Evolutionary conservation across 2,329 filamentous ascomycete genomes (phyloP).

Genomic region (Alternaria brassicicola): DNA sequence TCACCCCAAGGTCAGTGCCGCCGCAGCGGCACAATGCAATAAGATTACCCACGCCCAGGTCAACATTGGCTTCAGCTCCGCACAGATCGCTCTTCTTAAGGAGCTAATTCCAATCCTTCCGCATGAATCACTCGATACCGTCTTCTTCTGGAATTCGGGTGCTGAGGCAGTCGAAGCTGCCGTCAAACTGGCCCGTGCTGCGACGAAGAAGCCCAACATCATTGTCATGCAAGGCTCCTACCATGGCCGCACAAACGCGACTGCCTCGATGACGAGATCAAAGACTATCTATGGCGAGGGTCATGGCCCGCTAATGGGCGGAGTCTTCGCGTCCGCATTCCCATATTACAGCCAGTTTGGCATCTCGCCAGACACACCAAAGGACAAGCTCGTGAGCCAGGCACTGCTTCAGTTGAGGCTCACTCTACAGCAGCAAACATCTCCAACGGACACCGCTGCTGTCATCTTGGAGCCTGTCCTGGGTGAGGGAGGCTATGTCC

Average conservation of each 20-base stretch:
- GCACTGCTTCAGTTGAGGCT: constrained; percentile 36
- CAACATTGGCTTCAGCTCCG: constrained; percentile 40
- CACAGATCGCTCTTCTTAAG: constrained; percentile 36
- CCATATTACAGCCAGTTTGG: constrained; percentile 41
- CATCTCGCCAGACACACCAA: constrained; percentile 30
- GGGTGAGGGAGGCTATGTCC: constrained; percentile 40
- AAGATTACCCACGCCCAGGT: constrained; percentile 41
- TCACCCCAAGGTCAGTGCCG: constrained; percentile 40
- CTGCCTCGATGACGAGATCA: constrained; percentile 38
- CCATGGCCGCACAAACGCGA: constrained; percentile 39
- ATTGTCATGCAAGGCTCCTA: constrained; percentile 44
- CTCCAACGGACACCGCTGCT: constrained; percentile 36
- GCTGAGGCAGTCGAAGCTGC: constrained; percentile 40
- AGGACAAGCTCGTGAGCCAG: constrained; percentile 32
- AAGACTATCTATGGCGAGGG: constrained; percentile 42
- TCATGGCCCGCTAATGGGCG: constrained; percentile 39
- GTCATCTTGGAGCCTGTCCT: constrained; percentile 40
- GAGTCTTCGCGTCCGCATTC: constrained; percentile 38
- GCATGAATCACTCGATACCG: constrained; percentile 33
- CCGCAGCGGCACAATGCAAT: constrained; percentile 37
- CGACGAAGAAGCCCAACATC: constrained; percentile 40
- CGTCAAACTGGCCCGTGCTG: constrained; percentile 37
- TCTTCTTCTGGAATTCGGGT: constrained; percentile 42
- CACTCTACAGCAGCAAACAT: constrained; percentile 35
- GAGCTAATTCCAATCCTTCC: constrained; percentile 39